A percentile compares a stretch with the other conserved stretches of the same genome.
These are phyloP conservation scores for Tulasnella sp. DNA, from an alignment of 768 basidiomycete species.

Conservation along the genomic window DNA sequence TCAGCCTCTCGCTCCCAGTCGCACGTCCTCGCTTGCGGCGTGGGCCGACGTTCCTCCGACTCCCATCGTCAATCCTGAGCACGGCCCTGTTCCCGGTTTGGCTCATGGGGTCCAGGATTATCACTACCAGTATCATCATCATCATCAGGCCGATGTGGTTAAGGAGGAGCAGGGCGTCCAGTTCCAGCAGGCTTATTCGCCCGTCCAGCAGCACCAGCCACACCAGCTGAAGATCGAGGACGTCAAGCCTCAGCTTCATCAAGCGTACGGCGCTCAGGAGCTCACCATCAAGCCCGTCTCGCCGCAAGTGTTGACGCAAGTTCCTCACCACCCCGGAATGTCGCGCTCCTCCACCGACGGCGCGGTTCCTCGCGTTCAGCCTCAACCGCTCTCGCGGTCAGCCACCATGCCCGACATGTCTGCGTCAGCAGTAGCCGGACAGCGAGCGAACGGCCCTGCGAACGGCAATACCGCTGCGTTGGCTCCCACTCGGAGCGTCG, in stretches of 20 bases:
- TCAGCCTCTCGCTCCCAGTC: slow-evolving; percentile 12
- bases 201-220: neutral
- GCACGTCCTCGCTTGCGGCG: slow-evolving; percentile 4
- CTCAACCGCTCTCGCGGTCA: neutral
- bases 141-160: neutral
- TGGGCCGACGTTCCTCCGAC: slow-evolving; percentile 17
- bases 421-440: neutral
- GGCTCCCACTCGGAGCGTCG: slow-evolving; percentile 2
- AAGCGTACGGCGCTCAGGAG: neutral
- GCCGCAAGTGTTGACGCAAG: neutral
- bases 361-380: neutral
- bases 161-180: neutral
- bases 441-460: neutral
- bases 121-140: neutral
- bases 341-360: neutral
- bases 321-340: neutral
- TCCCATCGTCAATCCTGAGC: neutral
- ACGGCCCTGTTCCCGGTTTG: neutral
- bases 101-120: neutral
- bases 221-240: neutral
- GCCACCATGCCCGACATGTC: slow-evolving; percentile 3
- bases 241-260: neutral
- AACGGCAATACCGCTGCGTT: neutral
- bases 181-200: neutral
- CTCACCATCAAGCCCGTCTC: neutral